Percentiles rank a stretch among this genome's conserved stretches.
Conservation (phyloP, 2,329 filamentous ascomycete genomes). For the Nemania sp. region DNA sequence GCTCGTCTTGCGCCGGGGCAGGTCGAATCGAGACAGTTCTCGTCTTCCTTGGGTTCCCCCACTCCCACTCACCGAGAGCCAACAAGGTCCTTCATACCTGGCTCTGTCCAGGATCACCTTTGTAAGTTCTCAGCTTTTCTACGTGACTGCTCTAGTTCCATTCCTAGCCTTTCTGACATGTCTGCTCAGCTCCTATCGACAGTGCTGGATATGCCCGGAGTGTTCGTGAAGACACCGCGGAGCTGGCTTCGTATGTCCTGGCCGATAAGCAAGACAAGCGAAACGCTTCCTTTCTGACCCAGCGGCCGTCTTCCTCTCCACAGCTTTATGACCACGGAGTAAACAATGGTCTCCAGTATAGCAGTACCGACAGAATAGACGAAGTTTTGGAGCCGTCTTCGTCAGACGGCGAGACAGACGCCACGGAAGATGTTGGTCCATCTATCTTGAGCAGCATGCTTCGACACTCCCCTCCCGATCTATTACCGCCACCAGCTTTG, state of each 20-base stretch:
- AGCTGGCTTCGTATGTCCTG: conserved; percentile 81
- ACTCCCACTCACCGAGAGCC: conserved; percentile 61
- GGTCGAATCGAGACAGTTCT: conserved; percentile 36
- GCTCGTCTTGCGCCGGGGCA: conserved; percentile 23
- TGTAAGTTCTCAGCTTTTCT: conserved; percentile 48
- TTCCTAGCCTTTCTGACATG: conserved; percentile 23
- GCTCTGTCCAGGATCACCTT: conserved; percentile 62
- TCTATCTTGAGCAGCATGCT: conserved; percentile 53
- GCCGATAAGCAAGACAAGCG: conserved; percentile 60
- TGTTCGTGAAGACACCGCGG: conserved; percentile 84
- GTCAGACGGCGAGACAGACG: conserved; percentile 28
- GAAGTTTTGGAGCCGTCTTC: conserved; percentile 40
- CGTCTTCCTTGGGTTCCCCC: conserved; percentile 45
- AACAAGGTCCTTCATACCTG: conserved; percentile 72
- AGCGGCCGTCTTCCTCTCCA: conserved; percentile 44
- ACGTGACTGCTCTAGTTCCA: background rate
- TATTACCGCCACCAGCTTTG: conserved; percentile 22
- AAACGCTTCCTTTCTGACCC: conserved; percentile 52
- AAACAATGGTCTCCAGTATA: conserved; percentile 24
- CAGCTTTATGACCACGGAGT: conserved; percentile 37
- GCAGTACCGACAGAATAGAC: conserved; percentile 34
- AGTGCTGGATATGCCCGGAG: conserved; percentile 75
- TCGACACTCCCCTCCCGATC: conserved; percentile 53
- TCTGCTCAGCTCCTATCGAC: conserved; percentile 58
- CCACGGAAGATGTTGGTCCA: conserved; percentile 33